A percentile compares a stretch with the other conserved stretches of the same genome.
phyloP scores from a whole-genome alignment of 2,329 filamentous ascomycete genomes.

The Exophiala sp. region DNA sequence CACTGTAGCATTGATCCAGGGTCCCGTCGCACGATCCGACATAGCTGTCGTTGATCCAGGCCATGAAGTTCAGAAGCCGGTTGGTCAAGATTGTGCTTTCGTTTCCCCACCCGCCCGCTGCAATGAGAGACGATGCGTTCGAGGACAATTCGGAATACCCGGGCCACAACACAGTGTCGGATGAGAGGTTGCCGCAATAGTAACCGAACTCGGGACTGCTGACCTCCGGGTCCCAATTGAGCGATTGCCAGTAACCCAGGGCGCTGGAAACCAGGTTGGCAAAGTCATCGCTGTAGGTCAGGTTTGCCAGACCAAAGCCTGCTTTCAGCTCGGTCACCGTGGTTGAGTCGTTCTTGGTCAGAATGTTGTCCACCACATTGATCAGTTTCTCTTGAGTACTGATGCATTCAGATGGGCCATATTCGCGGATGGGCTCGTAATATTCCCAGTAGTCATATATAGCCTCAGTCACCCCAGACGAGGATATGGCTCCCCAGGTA shows the following conservation, averaged over 20 bases:
- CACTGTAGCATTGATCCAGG: conserved; percentile 50
- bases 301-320: conserved; percentile 38
- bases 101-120: conserved; percentile 44
- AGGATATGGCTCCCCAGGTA: conserved; percentile 73
- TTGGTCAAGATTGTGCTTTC: conserved; percentile 42
- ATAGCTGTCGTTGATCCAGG: conserved; percentile 46
- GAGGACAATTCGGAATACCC: conserved; percentile 35
- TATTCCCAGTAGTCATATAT: conserved; percentile 71
- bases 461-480: conserved; percentile 70
- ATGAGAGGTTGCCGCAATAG: conserved; percentile 54
- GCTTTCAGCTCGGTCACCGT: conserved; percentile 47
- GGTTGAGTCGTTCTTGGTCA: conserved; percentile 45
- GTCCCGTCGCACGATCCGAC: conserved; percentile 39
- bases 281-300: conserved; percentile 50
- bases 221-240: conserved; percentile 56
- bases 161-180: conserved; percentile 40
- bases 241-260: conserved; percentile 49
- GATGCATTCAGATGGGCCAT: conserved; percentile 58
- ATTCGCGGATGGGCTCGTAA: conserved; percentile 53
- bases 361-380: conserved; percentile 54
- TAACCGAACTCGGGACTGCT: conserved; percentile 45
- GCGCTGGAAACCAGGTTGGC: conserved; percentile 42
- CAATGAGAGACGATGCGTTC: conserved; percentile 42
- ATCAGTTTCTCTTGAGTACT: conserved; percentile 56
- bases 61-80: conserved; percentile 52